A percentile compares a stretch with the other conserved stretches of the same genome.
Evolutionary conservation across 805 yeast species (phyloP).

Genomic region (Kregervanrija fluxuum): DNA sequence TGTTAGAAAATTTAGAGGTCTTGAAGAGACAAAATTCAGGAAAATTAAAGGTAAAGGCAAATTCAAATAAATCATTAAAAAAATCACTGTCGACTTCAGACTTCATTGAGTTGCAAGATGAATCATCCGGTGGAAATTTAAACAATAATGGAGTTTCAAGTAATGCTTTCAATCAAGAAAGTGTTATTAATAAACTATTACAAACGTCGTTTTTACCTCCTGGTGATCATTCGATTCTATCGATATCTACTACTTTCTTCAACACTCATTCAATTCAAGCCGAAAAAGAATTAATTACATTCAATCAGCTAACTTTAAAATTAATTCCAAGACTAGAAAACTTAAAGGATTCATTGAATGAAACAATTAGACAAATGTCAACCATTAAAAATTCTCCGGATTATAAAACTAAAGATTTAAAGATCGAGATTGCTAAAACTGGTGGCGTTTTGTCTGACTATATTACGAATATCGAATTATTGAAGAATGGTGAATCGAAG

Average conservation of each 20-base stretch:
- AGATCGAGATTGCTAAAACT: slow-evolving; percentile 54
- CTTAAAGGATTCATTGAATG: slow-evolving; percentile 44
- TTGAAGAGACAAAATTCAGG: slow-evolving; percentile 25
- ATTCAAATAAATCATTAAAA: slow-evolving; percentile 16
- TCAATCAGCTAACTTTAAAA: slow-evolving; percentile 41
- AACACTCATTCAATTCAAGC: slow-evolving; percentile 26
- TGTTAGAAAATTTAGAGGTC: slow-evolving; percentile 36
- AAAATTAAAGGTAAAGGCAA: slow-evolving; percentile 19
- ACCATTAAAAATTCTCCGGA: slow-evolving; percentile 43
- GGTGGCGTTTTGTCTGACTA: slow-evolving; percentile 48
- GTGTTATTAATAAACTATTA: slow-evolving; percentile 34
- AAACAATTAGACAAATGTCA: slow-evolving; percentile 47
- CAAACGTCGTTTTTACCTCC: slow-evolving; percentile 39
- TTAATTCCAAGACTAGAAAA: slow-evolving; percentile 51
- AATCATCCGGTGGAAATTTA: background rate
- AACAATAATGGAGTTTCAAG: background rate
- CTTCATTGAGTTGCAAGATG: slow-evolving; percentile 2
- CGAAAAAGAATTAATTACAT: slow-evolving; percentile 43
- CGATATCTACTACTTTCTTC: slow-evolving; percentile 26
- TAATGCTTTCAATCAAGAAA: slow-evolving; percentile 4
- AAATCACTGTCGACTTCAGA: slow-evolving; percentile 17
- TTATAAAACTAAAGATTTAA: slow-evolving; percentile 49
- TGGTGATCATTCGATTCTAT: slow-evolving; percentile 31
- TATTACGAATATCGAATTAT: slow-evolving; percentile 35
- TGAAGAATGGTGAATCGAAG: slow-evolving; percentile 30